Evolutionary conservation across 2,329 filamentous ascomycete species (phyloP).

Genomic region (Coniochaeta sp.): DNA sequence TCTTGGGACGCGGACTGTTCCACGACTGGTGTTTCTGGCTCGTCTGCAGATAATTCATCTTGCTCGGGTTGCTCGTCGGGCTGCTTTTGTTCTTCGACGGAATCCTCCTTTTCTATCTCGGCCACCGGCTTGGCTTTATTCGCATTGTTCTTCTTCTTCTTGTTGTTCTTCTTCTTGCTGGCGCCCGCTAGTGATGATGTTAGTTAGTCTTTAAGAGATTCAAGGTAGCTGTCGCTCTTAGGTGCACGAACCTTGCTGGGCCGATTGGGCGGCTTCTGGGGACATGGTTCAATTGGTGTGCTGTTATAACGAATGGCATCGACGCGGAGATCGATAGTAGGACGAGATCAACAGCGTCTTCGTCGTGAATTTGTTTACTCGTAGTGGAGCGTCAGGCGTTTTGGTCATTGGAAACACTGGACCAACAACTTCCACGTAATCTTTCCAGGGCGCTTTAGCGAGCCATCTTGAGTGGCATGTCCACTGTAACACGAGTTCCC

Average conservation of each 20-base stretch:
- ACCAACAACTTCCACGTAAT: neutral
- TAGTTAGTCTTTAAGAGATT: too few relatives aligned
- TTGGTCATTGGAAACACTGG: neutral
- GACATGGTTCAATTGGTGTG: neutral
- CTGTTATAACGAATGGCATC: conserved; percentile 3
- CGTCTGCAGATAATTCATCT: conserved; percentile 23
- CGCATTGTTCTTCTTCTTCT: conserved; percentile 47
- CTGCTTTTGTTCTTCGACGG: conserved; percentile 15
- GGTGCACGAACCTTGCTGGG: conserved; percentile 7
- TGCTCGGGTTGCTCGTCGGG: conserved; percentile 5
- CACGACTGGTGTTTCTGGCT: conserved; percentile 29
- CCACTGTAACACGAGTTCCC: neutral
- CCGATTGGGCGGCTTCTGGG: conserved; percentile 2
- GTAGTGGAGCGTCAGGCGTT: neutral
- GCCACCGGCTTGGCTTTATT: conserved; percentile 15
- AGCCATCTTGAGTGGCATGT: neutral
- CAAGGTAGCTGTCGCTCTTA: neutral
- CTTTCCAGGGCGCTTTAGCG: neutral
- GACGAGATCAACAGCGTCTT: neutral
- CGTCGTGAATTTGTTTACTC: neutral
- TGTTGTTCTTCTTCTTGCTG: conserved; percentile 52
- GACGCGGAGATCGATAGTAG: neutral
- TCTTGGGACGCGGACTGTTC: conserved; percentile 13
- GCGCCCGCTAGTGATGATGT: conserved; percentile 19
- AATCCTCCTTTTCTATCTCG: conserved; percentile 13